A percentile compares a stretch with the other conserved stretches of the same genome.
Evolutionary conservation across 2,329 filamentous ascomycete genomes (phyloP).

Genomic region (Xylaria sp.): DNA sequence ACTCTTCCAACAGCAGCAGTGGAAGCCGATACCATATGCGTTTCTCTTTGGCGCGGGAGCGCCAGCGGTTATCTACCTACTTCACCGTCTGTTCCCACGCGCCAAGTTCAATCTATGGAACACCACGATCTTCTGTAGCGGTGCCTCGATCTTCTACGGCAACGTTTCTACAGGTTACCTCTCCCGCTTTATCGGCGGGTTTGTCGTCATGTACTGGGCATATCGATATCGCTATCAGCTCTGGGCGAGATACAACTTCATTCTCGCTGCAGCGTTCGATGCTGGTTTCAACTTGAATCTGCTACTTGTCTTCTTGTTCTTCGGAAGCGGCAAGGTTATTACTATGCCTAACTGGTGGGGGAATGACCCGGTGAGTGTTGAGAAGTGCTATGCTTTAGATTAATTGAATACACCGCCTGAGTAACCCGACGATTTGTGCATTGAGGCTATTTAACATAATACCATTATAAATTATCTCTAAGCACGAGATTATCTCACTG

Average conservation of each 20-base stretch:
- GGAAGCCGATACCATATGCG: slow-evolving; percentile 56
- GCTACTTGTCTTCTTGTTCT: slow-evolving; percentile 65
- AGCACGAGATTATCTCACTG: too few species aligned
- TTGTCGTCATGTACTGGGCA: slow-evolving; percentile 64
- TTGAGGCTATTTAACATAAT: background rate
- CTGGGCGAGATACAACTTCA: slow-evolving; percentile 66
- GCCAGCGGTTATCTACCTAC: slow-evolving; percentile 54
- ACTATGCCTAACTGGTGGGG: slow-evolving; percentile 70
- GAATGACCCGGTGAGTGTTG: slow-evolving; percentile 59
- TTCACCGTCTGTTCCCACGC: slow-evolving; percentile 59
- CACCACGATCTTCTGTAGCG: slow-evolving; percentile 66
- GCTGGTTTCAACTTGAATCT: slow-evolving; percentile 67
- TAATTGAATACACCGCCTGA: background rate
- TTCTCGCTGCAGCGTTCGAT: slow-evolving; percentile 66
- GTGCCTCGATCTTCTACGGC: slow-evolving; percentile 62
- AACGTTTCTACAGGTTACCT: slow-evolving; percentile 66
- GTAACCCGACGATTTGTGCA: background rate
- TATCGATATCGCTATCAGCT: slow-evolving; percentile 61
- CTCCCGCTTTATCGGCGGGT: slow-evolving; percentile 63
- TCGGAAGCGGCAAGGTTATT: slow-evolving; percentile 61
- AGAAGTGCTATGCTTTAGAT: slow-evolving; percentile 63
- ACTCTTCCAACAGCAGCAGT: slow-evolving; percentile 56
- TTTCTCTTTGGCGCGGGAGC: slow-evolving; percentile 56
- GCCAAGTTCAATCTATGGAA: slow-evolving; percentile 64
- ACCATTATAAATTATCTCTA: too few species aligned